Base-by-base conservation (phyloP, 768 basidiomycete genomes). In the Leccinellum rugosiceps region DNA sequence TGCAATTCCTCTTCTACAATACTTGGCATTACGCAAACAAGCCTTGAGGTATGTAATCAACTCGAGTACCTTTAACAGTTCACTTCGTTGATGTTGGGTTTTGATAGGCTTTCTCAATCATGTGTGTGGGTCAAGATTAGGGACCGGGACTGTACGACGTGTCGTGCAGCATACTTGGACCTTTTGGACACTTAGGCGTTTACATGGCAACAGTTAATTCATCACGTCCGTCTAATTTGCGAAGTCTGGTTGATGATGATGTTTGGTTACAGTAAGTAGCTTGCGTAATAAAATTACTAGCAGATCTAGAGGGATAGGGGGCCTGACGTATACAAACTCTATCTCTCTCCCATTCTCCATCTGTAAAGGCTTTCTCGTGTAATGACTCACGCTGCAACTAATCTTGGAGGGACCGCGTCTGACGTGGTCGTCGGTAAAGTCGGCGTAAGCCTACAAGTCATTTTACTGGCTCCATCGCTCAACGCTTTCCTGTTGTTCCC, bases 61-160 rank as follows among this genome's bases (percentile, higher is more conserved):
- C 25, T 3, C 43, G 2, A 1, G 9, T 2, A 4, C 6, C 10
- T 32, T n/a, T 1, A n/a, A n/a, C n/a, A n/a, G 1, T 28, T 31
- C 1, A 7, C 1, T 38, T 54, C 38, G 32, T 50, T 32, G 4
- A 47, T 13, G 19, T 30, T 32, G 31, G 31, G 19, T 25, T 3
- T 15, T 15, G 44, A 17, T 30, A 74, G 73, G 11, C 61, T 68
- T 14, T 56, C 55, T 28, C 68, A 67, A n/a, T 59, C 65, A 4
- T 66, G 70, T 2, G 72, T 80, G 25, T 58, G 88, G 3, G 84
- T 87, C 14, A 88, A 86, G 68, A 73, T 88, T n/a, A 82, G 88
- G 26, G 80, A 90, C 52, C 74, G 79, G 17, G 78, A 84, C 55
- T 77, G 81, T 14, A 78, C 78, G 11, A 75, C 78, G 30, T 87